Evolutionary conservation across 1,284 basidiomycete species (phyloP).

Genomic region (Acaromyces ingoldii): DNA sequence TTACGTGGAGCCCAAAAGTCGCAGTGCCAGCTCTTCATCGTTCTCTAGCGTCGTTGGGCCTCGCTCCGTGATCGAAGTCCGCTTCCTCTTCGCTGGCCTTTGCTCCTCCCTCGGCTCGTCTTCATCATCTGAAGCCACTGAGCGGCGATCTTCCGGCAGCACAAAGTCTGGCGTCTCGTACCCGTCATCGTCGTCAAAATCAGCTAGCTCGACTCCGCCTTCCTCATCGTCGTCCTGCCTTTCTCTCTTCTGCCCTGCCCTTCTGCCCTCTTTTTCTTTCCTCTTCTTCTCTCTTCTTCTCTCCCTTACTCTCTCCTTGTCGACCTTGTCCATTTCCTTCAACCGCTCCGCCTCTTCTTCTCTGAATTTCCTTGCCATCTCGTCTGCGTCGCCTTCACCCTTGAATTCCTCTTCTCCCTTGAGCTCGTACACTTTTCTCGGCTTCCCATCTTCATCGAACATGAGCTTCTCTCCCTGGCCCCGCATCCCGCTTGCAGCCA

Average conservation of each 20-base stretch:
- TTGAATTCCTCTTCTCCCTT: conserved; percentile 66
- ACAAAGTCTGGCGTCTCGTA: conserved; percentile 47
- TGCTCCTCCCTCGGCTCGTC: conserved; percentile 2
- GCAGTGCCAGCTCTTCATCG: conserved; percentile 9
- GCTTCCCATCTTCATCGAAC: conserved; percentile 64
- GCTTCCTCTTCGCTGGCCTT: background rate
- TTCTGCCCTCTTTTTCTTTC: conserved; percentile 63
- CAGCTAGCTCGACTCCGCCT: conserved; percentile 29
- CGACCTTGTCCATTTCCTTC: conserved; percentile 61
- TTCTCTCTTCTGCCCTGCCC: conserved; percentile 51
- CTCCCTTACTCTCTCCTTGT: conserved; percentile 45
- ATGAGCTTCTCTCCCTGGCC: conserved; percentile 71
- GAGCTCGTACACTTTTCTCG: conserved; percentile 62
- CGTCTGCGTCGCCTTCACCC: conserved; percentile 65
- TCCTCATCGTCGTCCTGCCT: conserved; percentile 15
- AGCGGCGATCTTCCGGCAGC: conserved; percentile 16
- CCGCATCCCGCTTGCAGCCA: conserved; percentile 74
- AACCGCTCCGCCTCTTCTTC: conserved; percentile 78
- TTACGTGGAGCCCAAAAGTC: conserved; percentile 1
- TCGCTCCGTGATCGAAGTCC: background rate
- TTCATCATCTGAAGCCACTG: conserved; percentile 11
- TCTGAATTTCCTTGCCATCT: conserved; percentile 68
- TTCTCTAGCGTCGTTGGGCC: background rate
- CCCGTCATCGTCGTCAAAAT: conserved; percentile 52
- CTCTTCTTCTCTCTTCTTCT: conserved; percentile 55